Conservation (phyloP, 2,329 filamentous ascomycete genomes). For the Stagonosporopsis tanaceti region DNA sequence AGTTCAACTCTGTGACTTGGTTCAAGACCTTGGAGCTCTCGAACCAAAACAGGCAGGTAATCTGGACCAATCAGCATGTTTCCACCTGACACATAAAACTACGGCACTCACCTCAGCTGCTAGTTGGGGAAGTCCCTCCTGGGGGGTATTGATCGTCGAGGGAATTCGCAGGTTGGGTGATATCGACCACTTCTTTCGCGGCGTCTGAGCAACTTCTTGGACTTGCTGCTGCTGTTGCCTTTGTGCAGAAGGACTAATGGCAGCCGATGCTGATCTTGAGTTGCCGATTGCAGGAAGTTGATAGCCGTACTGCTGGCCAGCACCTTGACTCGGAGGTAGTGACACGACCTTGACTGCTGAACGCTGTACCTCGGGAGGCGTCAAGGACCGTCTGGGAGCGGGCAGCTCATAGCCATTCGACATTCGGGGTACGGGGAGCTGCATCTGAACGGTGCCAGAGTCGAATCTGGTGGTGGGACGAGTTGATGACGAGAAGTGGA, state of each 20-base stretch:
- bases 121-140: slow-evolving; percentile 51
- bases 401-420: slow-evolving; percentile 32
- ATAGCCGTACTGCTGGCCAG: slow-evolving; percentile 43
- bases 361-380: slow-evolving; percentile 44
- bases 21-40: slow-evolving; percentile 83
- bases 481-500: slow-evolving; percentile 37
- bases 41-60: slow-evolving; percentile 98
- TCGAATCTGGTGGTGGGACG: slow-evolving; percentile 39
- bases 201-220: slow-evolving; percentile 35
- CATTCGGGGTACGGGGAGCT: slow-evolving; percentile 43
- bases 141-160: slow-evolving; percentile 47
- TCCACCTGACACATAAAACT: not conserved
- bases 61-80: slow-evolving; percentile 59
- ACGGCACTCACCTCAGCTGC: slow-evolving; percentile 48
- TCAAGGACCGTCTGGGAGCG: slow-evolving; percentile 40
- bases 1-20: slow-evolving; percentile 70
- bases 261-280: slow-evolving; percentile 37
- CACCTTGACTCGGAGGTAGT: slow-evolving; percentile 37
- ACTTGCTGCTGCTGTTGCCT: slow-evolving; percentile 27
- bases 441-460: slow-evolving; percentile 38
- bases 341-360: slow-evolving; percentile 45
- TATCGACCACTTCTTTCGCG: slow-evolving; percentile 44
- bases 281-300: slow-evolving; percentile 48
- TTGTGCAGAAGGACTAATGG: slow-evolving; percentile 18
- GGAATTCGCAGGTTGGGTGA: slow-evolving; percentile 49